These are phyloP conservation scores for Castanea sativa DNA, from an alignment of 306 rosid species.

Conservation along the genomic window DNA sequence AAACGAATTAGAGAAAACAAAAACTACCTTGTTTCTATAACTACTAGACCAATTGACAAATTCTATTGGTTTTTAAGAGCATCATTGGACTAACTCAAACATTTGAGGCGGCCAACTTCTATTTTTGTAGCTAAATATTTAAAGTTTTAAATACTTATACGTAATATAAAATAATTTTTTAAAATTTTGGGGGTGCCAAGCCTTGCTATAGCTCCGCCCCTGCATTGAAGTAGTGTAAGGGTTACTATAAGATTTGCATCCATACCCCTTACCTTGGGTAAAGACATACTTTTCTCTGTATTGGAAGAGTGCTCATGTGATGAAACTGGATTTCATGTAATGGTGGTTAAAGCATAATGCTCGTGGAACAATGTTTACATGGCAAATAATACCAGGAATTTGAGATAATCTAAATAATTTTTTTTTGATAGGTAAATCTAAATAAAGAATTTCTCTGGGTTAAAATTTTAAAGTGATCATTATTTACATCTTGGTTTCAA, in stretches of 20 bases:
- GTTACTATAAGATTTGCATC: background rate
- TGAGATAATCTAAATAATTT: background rate
- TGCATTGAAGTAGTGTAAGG: background rate
- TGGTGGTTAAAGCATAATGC: background rate
- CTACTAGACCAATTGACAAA: too few relatives aligned
- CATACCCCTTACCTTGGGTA: background rate
- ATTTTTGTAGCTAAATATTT: too few relatives aligned
- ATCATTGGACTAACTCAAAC: too few relatives aligned
- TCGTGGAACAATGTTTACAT: background rate
- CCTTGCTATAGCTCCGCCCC: too few relatives aligned
- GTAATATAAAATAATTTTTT: too few relatives aligned
- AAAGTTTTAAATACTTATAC: too few relatives aligned
- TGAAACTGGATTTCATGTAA: background rate
- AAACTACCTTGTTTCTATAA: too few relatives aligned
- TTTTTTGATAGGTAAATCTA: background rate
- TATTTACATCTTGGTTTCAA: slow-evolving; percentile 6
- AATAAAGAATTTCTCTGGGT: background rate
- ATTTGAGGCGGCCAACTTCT: too few relatives aligned
- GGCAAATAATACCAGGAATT: background rate
- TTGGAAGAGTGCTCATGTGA: background rate
- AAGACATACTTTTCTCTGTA: background rate
- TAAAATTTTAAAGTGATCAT: slow-evolving; percentile 13
- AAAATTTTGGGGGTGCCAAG: too few relatives aligned
- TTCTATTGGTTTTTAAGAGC: too few relatives aligned
- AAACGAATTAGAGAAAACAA: too few relatives aligned